A percentile compares a stretch with the other conserved stretches of the same genome.
These are phyloP conservation scores for Trypanosoma platydactyli DNA, from an alignment of 208 protist species.

Conservation along the genomic window DNA sequence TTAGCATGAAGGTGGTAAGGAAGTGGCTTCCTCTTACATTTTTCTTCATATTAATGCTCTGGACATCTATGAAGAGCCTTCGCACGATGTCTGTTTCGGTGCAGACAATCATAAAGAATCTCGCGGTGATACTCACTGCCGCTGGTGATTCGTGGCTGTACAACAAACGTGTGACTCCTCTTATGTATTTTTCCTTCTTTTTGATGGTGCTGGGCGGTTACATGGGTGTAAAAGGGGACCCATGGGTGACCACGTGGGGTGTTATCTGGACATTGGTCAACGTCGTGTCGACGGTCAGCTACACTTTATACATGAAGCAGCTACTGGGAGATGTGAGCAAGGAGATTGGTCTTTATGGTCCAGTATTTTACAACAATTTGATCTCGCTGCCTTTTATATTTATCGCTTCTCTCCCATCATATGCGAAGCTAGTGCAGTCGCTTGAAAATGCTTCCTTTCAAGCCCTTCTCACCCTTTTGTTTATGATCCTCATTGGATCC, in stretches of 20 bases:
- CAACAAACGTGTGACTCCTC: slow-evolving; percentile 45
- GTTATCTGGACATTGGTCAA: slow-evolving; percentile 85
- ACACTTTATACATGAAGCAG: slow-evolving; percentile 88
- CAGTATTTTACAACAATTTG: slow-evolving; percentile 90
- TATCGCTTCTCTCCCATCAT: slow-evolving; percentile 19
- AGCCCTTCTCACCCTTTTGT: slow-evolving; percentile 37
- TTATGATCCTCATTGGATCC: slow-evolving; percentile 63
- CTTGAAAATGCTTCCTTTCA: slow-evolving; percentile 11
- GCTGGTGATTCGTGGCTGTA: slow-evolving; percentile 77
- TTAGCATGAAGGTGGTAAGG: slow-evolving; percentile 43
- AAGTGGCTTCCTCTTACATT: slow-evolving; percentile 76
- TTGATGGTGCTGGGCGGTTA: slow-evolving; percentile 27
- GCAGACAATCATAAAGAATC: slow-evolving; percentile 86
- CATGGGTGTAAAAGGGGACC: slow-evolving; percentile 46
- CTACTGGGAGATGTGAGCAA: slow-evolving; percentile 51
- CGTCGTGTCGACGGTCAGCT: slow-evolving; percentile 66
- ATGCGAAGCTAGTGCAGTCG: slow-evolving; percentile 8
- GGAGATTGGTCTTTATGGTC: slow-evolving; percentile 72
- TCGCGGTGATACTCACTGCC: slow-evolving; percentile 77
- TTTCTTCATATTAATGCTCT: slow-evolving; percentile 84
- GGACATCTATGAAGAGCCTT: slow-evolving; percentile 83
- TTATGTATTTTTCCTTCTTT: slow-evolving; percentile 39
- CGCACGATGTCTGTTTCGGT: slow-evolving; percentile 81
- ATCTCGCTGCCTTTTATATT: slow-evolving; percentile 79
- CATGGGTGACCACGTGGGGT: slow-evolving; percentile 73